A percentile compares a stretch with the other conserved stretches of the same genome.
Conservation (phyloP, 2,329 filamentous ascomycete genomes). For the Penicillium brasilianum region DNA sequence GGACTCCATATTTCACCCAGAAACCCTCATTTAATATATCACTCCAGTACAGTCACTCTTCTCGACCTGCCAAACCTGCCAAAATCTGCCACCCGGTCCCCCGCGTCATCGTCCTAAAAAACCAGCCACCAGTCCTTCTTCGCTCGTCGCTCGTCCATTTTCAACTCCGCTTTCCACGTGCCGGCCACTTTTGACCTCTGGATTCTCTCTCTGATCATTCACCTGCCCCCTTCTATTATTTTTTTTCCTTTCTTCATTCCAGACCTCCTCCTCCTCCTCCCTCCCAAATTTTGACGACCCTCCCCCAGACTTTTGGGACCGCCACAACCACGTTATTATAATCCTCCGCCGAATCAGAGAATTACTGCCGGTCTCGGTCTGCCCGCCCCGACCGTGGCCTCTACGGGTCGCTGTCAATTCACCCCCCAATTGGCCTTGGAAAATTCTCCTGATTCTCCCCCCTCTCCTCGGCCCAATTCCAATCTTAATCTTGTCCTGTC, state of each 20-base stretch:
- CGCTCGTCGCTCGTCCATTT: constrained; percentile 2
- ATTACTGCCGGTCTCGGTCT: not conserved
- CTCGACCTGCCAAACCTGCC: not conserved
- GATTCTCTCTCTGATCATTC: not conserved
- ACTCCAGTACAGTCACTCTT: no score
- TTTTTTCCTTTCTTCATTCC: not conserved
- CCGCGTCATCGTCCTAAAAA: constrained; percentile 16
- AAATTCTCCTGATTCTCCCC: constrained; percentile 29
- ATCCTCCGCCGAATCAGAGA: not conserved
- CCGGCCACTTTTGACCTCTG: constrained; percentile 11
- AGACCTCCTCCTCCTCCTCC: not conserved
- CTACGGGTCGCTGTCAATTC: constrained; percentile 3
- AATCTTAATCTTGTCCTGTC: constrained; percentile 29
- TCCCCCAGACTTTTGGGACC: not conserved
- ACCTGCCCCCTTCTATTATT: not conserved
- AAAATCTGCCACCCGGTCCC: constrained; percentile 7
- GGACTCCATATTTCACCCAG: no score
- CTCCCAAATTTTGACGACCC: not conserved
- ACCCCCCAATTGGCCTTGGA: constrained; percentile 22
- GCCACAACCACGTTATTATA: not conserved
- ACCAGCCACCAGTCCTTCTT: constrained; percentile 11
- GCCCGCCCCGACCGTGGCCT: constrained; percentile 3
- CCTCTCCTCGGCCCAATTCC: constrained; percentile 36
- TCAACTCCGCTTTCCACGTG: constrained; percentile 24
- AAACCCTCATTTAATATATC: no score